Percentiles rank a stretch among this genome's conserved stretches.
Evolutionary conservation across 2,329 filamentous ascomycete genomes (phyloP).

Genomic region (Calonectria pteridis): DNA sequence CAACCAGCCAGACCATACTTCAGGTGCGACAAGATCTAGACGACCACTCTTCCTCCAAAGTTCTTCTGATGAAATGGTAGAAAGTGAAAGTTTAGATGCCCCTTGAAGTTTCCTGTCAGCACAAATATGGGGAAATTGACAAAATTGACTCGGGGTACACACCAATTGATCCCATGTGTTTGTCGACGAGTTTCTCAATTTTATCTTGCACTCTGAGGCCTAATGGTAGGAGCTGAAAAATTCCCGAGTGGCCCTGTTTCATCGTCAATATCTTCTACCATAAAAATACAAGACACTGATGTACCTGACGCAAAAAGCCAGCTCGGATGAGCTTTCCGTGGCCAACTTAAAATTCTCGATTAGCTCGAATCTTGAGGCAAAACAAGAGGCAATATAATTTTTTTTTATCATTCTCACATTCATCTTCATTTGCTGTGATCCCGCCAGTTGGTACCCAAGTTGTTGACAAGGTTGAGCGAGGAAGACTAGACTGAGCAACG

Average conservation of each 20-base stretch:
- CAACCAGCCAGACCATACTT: conserved; percentile 62
- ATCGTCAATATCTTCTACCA: conserved; percentile 13
- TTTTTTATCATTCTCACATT: conserved; percentile 60
- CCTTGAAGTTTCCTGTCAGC: conserved; percentile 52
- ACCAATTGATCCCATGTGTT: conserved; percentile 86
- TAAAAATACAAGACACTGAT: conserved; percentile 31
- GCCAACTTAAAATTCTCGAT: conserved; percentile 60
- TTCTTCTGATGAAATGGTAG: conserved; percentile 85
- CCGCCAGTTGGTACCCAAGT: conserved; percentile 86
- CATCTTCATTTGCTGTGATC: conserved; percentile 68
- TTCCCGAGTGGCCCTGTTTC: conserved; percentile 81
- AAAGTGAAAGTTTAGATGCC: conserved; percentile 87
- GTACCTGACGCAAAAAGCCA: conserved; percentile 80
- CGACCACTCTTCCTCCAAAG: conserved; percentile 90
- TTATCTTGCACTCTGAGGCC: conserved; percentile 91
- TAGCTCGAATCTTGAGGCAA: conserved; percentile 25
- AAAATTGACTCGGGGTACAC: conserved; percentile 26
- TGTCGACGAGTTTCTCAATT: conserved; percentile 86
- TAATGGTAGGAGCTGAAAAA: conserved; percentile 92
- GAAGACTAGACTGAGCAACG: conserved; percentile 50
- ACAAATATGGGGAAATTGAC: not conserved
- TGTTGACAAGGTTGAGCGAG: conserved; percentile 68
- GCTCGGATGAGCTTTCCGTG: conserved; percentile 77
- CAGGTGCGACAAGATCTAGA: conserved; percentile 77
- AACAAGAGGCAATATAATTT: not conserved